Evolutionary conservation across 78 protist species (phyloP).

Genomic region (Dictyostelium capitatum): DNA sequence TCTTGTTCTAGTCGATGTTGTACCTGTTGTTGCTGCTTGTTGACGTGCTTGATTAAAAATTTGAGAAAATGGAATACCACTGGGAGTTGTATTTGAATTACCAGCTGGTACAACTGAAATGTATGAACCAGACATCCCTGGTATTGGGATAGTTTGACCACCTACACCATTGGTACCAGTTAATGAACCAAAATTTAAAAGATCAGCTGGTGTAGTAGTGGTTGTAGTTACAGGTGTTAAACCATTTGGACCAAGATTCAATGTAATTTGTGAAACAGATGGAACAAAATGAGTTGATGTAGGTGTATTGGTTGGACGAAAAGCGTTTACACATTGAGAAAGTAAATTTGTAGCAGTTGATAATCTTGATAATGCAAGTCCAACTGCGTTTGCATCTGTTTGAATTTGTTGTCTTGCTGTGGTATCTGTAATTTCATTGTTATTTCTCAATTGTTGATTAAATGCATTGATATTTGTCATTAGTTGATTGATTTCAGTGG

Average conservation of each 20-base stretch:
- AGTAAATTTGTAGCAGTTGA: constrained; percentile 2
- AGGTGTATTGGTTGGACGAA: constrained; percentile 13
- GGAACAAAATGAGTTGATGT: neutral
- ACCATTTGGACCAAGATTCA: constrained; percentile 25
- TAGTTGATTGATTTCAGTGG: neutral
- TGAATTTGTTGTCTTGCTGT: constrained; percentile 48
- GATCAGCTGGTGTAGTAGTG: neutral
- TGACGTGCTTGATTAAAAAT: neutral
- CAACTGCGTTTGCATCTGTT: neutral
- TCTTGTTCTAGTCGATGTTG: neutral
- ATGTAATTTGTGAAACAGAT: constrained; percentile 45
- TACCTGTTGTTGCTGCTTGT: neutral
- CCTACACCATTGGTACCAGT: neutral
- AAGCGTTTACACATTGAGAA: constrained; percentile 28
- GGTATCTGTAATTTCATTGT: constrained; percentile 26
- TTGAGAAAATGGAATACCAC: too few species aligned
- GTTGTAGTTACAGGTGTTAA: constrained; percentile 3
- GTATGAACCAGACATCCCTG: neutral
- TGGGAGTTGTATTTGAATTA: neutral
- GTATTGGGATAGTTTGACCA: neutral
- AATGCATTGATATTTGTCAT: neutral
- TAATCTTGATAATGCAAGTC: neutral
- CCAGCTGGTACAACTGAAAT: neutral
- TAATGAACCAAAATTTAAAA: neutral
- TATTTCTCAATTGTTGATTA: neutral